These are phyloP conservation scores for Xylaria cubensis DNA, from an alignment of 495 filamentous ascomycete species.

Conservation along the genomic window DNA sequence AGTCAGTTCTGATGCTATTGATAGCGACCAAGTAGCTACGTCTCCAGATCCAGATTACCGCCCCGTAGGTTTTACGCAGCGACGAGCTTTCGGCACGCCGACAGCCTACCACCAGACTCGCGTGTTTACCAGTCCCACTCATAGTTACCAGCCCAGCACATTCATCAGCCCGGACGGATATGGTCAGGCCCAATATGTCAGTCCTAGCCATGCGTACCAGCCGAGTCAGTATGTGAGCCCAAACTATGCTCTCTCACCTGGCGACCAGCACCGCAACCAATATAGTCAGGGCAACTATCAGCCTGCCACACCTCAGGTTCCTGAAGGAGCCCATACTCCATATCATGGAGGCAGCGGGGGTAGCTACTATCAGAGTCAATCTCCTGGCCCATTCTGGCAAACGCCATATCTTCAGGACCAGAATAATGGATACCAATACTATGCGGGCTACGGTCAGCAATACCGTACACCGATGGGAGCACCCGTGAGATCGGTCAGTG, in stretches of 20 bases:
- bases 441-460: slow-evolving; percentile 22
- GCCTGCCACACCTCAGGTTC: slow-evolving; percentile 25
- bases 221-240: slow-evolving; percentile 24
- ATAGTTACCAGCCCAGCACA: slow-evolving; percentile 14
- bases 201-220: slow-evolving; percentile 14
- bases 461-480: slow-evolving; percentile 16
- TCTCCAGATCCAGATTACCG: slow-evolving; percentile 19
- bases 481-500: slow-evolving; percentile 6
- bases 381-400: slow-evolving; percentile 20
- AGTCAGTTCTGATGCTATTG: not conserved
- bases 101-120: not conserved
- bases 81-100: slow-evolving; percentile 10
- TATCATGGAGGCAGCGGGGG: slow-evolving; percentile 20
- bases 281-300: slow-evolving; percentile 18
- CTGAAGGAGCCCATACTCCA: slow-evolving; percentile 9
- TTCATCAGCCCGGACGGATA: slow-evolving; percentile 13
- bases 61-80: slow-evolving; percentile 6
- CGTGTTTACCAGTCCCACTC: slow-evolving; percentile 6
- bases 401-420: slow-evolving; percentile 27
- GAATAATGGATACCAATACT: slow-evolving; percentile 24
- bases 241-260: slow-evolving; percentile 25
- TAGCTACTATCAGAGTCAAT: slow-evolving; percentile 13
- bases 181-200: slow-evolving; percentile 15
- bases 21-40: slow-evolving; percentile 3
- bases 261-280: slow-evolving; percentile 11